Base-by-base conservation (phyloP, 202 grass and related monocot genomes). In the Musa balbisiana region DNA sequence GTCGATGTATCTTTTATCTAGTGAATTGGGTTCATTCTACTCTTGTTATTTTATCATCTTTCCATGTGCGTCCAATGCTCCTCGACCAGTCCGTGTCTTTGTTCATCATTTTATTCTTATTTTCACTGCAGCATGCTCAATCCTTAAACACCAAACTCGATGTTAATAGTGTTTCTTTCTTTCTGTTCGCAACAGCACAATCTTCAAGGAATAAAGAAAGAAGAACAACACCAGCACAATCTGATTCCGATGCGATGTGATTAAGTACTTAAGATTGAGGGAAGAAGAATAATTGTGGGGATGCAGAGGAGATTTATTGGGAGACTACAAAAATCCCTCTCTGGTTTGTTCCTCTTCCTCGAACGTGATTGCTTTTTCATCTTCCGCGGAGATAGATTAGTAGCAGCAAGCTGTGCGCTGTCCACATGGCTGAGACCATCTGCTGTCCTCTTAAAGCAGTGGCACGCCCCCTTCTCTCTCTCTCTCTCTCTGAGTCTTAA, bases 251-350 rank as follows among this genome's bases (percentile, higher is more conserved):
- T 43, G 33, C 33, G 33, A 43, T 43, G 33, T 8, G 33, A 43
- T 43, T 43, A 43, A 43, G 33, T 43, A 43, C 33, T 43, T 8
- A 5, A 43, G 33, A 43, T 43, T 8, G 33, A 43, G 33, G 15
- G 55, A 58, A 17, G 55, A 58, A 24, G n/a, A 70, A 70, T 51
- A 84, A 79, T 84, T 72, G 71, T 69, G 67, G 62, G 54, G 67
- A 50, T 52, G 56, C n/a, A 62, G 60, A 55, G 54, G 65, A 80
- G 82, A 84, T 84, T 75, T 80, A 77, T 84, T 24, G 82, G 76
- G 71, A n/a, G 49, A 58, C 78, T 64, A 80, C 69, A 43, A 80
- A 64, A 80, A 80, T 80, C 49, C 56, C 29, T 26, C 29, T 79
- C 72, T 64, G 19, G 53, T 53, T 25, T 49, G 51, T 50, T 69